These are phyloP conservation scores for Diaporthe sp. DNA, from an alignment of 2,329 filamentous ascomycete species.

Conservation along the genomic window DNA sequence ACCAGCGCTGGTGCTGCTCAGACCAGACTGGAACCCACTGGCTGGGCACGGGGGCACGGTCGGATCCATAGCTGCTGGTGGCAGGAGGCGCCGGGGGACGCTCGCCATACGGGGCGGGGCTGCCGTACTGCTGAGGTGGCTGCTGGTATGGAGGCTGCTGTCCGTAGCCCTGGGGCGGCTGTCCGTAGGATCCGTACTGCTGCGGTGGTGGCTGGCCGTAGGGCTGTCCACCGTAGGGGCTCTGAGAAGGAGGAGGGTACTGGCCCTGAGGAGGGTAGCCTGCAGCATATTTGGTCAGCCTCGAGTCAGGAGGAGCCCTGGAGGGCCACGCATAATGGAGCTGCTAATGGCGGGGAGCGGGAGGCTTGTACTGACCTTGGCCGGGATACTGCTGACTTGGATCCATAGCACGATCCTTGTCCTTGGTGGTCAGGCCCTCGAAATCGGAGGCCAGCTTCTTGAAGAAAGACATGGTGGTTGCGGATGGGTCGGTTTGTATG, in stretches of 20 bases:
- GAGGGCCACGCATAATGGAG: not conserved
- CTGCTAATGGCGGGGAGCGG: slow-evolving; percentile 21
- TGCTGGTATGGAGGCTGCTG: slow-evolving; percentile 25
- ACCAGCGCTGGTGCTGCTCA: slow-evolving; percentile 65
- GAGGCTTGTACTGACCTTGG: slow-evolving; percentile 34
- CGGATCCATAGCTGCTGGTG: slow-evolving; percentile 42
- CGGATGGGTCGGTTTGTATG: not conserved
- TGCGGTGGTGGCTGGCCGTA: slow-evolving; percentile 40
- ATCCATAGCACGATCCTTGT: slow-evolving; percentile 50
- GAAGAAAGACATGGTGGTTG: slow-evolving; percentile 51
- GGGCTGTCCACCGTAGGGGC: slow-evolving; percentile 35
- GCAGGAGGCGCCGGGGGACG: slow-evolving; percentile 43
- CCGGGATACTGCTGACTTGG: slow-evolving; percentile 39
- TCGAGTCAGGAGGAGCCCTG: slow-evolving; percentile 16
- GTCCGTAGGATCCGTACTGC: slow-evolving; percentile 37
- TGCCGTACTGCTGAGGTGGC: slow-evolving; percentile 30
- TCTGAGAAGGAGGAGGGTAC: slow-evolving; percentile 35
- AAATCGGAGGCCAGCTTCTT: slow-evolving; percentile 52
- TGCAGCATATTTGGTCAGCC: slow-evolving; percentile 22
- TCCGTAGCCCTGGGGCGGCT: slow-evolving; percentile 33
- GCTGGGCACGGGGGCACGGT: slow-evolving; percentile 59
- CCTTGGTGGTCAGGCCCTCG: slow-evolving; percentile 54
- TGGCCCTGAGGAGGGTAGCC: slow-evolving; percentile 36
- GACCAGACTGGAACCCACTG: slow-evolving; percentile 71
- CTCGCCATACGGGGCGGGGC: slow-evolving; percentile 39